These are phyloP conservation scores for Aspergillus novofumigatus DNA, from an alignment of 2,329 filamentous ascomycete species.

Conservation along the genomic window DNA sequence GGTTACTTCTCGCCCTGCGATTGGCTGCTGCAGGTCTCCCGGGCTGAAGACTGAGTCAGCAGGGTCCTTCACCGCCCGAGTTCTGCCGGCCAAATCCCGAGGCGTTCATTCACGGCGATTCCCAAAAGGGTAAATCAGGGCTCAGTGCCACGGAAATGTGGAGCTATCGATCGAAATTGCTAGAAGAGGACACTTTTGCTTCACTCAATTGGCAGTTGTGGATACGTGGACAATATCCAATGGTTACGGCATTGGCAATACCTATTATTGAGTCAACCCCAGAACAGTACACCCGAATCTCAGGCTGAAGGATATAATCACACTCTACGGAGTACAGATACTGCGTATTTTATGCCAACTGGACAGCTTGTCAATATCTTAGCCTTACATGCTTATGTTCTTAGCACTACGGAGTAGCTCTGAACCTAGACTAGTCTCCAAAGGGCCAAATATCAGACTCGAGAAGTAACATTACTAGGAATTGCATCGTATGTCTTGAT, in stretches of 20 bases:
- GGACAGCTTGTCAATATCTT: not conserved
- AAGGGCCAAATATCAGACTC: not conserved
- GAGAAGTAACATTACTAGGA: not conserved
- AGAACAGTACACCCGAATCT: not conserved
- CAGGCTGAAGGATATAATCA: too few species aligned
- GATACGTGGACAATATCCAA: slow-evolving; percentile 5
- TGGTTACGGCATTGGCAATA: not conserved
- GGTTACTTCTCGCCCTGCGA: slow-evolving; percentile 36
- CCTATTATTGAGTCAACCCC: not conserved
- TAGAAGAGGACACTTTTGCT: slow-evolving; percentile 21
- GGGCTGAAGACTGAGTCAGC: slow-evolving; percentile 26
- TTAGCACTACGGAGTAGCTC: not conserved
- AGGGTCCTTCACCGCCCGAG: slow-evolving; percentile 18
- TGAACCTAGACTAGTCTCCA: not conserved
- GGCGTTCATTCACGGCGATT: not conserved
- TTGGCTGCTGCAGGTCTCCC: slow-evolving; percentile 25
- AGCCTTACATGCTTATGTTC: not conserved
- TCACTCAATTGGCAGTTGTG: slow-evolving; percentile 4
- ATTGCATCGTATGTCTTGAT: not conserved
- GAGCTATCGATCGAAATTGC: slow-evolving; percentile 26
- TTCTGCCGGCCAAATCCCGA: slow-evolving; percentile 12
- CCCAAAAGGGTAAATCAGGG: slow-evolving; percentile 2
- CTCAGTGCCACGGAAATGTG: not conserved
- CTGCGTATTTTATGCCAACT: not conserved
- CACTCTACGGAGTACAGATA: too few species aligned